Percentiles rank a stretch among this genome's conserved stretches.
Conservation (phyloP, 345 rosid species). For the Gossypium bickii region DNA sequence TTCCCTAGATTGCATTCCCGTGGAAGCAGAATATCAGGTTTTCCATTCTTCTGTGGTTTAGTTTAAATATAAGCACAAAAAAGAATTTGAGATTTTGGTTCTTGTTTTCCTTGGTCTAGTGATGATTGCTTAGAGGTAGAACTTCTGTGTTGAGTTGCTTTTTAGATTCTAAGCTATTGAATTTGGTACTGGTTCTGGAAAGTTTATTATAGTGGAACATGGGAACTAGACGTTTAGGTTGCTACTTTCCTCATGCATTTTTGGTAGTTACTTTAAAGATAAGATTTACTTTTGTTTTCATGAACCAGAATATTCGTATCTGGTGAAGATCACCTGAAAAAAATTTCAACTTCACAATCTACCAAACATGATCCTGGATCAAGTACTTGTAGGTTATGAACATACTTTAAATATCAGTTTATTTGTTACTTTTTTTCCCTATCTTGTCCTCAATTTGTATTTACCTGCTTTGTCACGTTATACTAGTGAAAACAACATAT, state of each 20-base stretch:
- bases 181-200: background rate
- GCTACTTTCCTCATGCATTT: background rate
- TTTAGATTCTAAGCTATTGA: background rate
- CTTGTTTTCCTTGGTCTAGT: background rate
- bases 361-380: background rate
- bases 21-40: conserved; percentile 99
- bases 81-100: background rate
- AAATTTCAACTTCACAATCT: background rate
- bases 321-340: background rate
- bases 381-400: background rate
- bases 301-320: background rate
- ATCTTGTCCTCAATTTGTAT: background rate
- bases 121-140: background rate
- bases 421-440: background rate
- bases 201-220: background rate
- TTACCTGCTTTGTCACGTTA: background rate
- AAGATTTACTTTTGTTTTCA: background rate
- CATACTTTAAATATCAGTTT: background rate
- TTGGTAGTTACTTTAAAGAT: background rate
- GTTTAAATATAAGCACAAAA: background rate
- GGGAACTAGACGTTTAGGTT: background rate
- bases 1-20: conserved; percentile 97
- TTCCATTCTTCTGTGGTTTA: conserved; percentile 11
- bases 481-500: background rate
- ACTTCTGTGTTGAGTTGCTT: background rate